Percentiles rank a stretch among this genome's conserved stretches.
phyloP scores from a whole-genome alignment of 1,139 yeast genomes.

The Geotrichum carabidarum region DNA sequence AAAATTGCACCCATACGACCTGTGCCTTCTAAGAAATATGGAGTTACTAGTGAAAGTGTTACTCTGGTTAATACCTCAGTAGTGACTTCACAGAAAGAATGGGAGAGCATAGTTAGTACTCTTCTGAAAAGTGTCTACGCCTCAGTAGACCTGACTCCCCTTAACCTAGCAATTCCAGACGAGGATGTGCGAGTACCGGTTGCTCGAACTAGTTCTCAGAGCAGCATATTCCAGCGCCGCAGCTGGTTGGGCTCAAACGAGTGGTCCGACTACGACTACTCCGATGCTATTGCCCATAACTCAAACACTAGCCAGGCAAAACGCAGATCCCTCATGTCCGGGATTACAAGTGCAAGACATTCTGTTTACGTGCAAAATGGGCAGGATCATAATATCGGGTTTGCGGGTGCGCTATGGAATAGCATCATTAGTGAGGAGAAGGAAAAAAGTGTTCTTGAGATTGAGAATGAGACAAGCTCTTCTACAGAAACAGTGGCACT shows the following conservation, averaged over 20 bases:
- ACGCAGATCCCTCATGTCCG: neutral
- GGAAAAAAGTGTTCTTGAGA: slow-evolving; percentile 1
- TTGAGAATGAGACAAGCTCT: neutral
- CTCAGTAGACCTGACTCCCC: slow-evolving; percentile 31
- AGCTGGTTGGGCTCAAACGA: slow-evolving; percentile 26
- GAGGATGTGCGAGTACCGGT: neutral
- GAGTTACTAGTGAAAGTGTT: slow-evolving; percentile 22
- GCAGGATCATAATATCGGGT: slow-evolving; percentile 30
- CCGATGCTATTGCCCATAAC: slow-evolving; percentile 23
- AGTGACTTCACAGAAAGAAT: slow-evolving; percentile 25
- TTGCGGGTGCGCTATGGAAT: slow-evolving; percentile 33
- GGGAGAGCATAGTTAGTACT: slow-evolving; percentile 28
- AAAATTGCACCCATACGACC: neutral
- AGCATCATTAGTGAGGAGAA: slow-evolving; percentile 33
- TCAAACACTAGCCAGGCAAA: no score
- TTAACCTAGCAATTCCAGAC: slow-evolving; percentile 24
- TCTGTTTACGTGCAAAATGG: neutral
- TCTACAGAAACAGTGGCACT: neutral
- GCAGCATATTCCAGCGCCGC: slow-evolving; percentile 17
- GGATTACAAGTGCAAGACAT: neutral
- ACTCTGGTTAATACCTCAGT: slow-evolving; percentile 23
- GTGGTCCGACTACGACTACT: slow-evolving; percentile 29
- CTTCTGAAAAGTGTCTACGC: slow-evolving; percentile 30
- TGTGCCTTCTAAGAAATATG: slow-evolving; percentile 21
- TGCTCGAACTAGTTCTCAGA: neutral